Evolutionary conservation across 768 basidiomycete species (phyloP).

Genomic region (Sporobolomyces pararoseus): DNA sequence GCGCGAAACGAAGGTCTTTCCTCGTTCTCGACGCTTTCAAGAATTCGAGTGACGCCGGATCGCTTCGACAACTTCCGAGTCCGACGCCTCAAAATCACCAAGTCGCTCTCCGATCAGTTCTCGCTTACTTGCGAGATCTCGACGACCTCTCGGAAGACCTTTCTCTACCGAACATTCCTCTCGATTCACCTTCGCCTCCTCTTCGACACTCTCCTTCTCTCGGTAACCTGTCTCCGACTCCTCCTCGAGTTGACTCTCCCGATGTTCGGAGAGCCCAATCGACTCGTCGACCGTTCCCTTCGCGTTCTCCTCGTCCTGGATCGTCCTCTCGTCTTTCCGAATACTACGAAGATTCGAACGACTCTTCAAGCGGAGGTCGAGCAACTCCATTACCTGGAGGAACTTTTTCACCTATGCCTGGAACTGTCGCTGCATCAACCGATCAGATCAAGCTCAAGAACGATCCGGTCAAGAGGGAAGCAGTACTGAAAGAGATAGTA

Average conservation of each 20-base stretch:
- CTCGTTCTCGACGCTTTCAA: slow-evolving; percentile 72
- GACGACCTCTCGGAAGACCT: slow-evolving; percentile 74
- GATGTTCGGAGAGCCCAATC: slow-evolving; percentile 30
- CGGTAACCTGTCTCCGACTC: background rate
- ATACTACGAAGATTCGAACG: slow-evolving; percentile 17
- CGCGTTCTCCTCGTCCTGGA: background rate
- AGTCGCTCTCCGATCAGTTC: slow-evolving; percentile 68
- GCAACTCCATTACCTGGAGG: slow-evolving; percentile 5
- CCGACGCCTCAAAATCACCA: slow-evolving; percentile 52
- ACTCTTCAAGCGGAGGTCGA: background rate
- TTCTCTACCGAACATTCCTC: slow-evolving; percentile 23
- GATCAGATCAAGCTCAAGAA: slow-evolving; percentile 73
- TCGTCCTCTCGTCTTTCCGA: slow-evolving; percentile 19
- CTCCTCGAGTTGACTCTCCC: slow-evolving; percentile 7
- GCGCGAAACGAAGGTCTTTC: slow-evolving; percentile 75
- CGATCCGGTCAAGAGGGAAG: slow-evolving; percentile 76
- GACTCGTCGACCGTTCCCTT: slow-evolving; percentile 18
- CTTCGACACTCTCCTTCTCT: slow-evolving; percentile 22
- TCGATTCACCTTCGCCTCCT: background rate
- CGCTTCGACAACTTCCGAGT: slow-evolving; percentile 54
- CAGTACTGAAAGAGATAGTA: slow-evolving; percentile 84
- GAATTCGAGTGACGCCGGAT: slow-evolving; percentile 50
- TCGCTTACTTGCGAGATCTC: slow-evolving; percentile 95
- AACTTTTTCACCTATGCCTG: background rate
- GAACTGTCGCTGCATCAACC: background rate